Evolutionary conservation across 1,284 basidiomycete genomes (phyloP).

Genomic region (Melanopsichium pennsylvanicum): DNA sequence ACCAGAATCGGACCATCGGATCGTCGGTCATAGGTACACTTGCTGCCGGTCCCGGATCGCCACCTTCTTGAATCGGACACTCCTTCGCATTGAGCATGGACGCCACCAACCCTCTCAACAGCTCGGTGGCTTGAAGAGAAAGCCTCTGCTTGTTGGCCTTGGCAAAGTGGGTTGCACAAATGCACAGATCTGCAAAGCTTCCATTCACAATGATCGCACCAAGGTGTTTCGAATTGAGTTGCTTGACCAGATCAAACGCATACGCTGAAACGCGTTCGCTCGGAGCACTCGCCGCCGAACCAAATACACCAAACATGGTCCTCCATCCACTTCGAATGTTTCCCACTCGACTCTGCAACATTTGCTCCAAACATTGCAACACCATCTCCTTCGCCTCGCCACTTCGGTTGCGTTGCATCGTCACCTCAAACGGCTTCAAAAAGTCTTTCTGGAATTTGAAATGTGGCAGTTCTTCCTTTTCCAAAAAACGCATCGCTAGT

Average conservation of each 20-base stretch:
- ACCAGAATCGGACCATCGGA: constrained; percentile 76
- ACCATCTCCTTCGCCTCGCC: constrained; percentile 97
- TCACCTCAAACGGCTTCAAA: constrained; percentile 95
- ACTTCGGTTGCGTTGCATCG: constrained; percentile 95
- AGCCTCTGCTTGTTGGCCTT: constrained; percentile 99
- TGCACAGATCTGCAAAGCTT: constrained; percentile 92
- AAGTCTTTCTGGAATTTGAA: constrained; percentile 99
- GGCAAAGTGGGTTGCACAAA: constrained; percentile 98
- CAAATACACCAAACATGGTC: constrained; percentile 98
- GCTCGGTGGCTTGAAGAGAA: constrained; percentile 91
- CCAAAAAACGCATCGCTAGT: constrained; percentile 96
- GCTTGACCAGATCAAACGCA: constrained; percentile 94
- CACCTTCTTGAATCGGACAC: constrained; percentile 46
- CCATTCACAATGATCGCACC: constrained; percentile 87
- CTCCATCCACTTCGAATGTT: constrained; percentile 98
- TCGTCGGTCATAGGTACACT: constrained; percentile 53
- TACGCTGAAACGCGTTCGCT: constrained; percentile 92
- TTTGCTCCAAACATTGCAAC: constrained; percentile 96
- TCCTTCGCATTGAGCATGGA: constrained; percentile 75
- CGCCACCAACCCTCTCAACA: constrained; percentile 83
- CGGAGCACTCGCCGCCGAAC: constrained; percentile 90
- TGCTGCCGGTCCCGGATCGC: constrained; percentile 51
- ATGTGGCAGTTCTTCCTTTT: constrained; percentile 96
- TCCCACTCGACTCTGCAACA: constrained; percentile 93
- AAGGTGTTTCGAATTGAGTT: constrained; percentile 90